A percentile compares a stretch with the other conserved stretches of the same genome.
These are phyloP conservation scores for Mariannaea elegans DNA, from an alignment of 2,329 filamentous ascomycete species.

Conservation along the genomic window DNA sequence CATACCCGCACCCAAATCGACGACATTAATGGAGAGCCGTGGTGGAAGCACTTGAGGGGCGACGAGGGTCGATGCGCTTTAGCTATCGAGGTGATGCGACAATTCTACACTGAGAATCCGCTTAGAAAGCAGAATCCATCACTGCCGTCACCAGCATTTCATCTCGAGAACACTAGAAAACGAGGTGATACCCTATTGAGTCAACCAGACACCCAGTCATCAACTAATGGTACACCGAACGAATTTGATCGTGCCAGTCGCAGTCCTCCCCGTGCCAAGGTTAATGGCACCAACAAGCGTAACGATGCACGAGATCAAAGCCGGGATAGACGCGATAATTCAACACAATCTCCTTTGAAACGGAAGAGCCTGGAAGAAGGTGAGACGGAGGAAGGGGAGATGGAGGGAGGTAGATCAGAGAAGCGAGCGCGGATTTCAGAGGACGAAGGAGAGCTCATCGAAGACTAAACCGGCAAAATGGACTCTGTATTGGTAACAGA, in stretches of 20 bases:
- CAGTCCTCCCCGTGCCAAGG: conserved; percentile 55
- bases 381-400: conserved; percentile 41
- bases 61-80: conserved; percentile 74
- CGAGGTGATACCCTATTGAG: conserved; percentile 54
- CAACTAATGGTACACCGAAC: conserved; percentile 58
- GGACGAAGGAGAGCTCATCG: conserved; percentile 59
- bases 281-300: conserved; percentile 51
- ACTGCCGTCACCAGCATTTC: conserved; percentile 63
- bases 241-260: conserved; percentile 58
- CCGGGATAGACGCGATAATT: conserved; percentile 39
- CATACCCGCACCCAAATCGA: conserved; percentile 80
- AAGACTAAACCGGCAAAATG: conserved; percentile 39
- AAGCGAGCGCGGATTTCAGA: conserved; percentile 57
- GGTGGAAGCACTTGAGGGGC: conserved; percentile 86
- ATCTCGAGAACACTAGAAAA: conserved; percentile 64
- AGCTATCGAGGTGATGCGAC: conserved; percentile 80
- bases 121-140: conserved; percentile 65
- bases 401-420: conserved; percentile 48
- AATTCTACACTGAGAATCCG: conserved; percentile 72
- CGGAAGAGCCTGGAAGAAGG: conserved; percentile 52
- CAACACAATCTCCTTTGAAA: conserved; percentile 51
- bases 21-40: conserved; percentile 78
- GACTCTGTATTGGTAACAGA: conserved; percentile 28
- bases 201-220: conserved; percentile 56
- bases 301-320: conserved; percentile 43